Evolutionary conservation across 441 rosid genomes (phyloP).

Genomic region (Adansonia rubrostipa): DNA sequence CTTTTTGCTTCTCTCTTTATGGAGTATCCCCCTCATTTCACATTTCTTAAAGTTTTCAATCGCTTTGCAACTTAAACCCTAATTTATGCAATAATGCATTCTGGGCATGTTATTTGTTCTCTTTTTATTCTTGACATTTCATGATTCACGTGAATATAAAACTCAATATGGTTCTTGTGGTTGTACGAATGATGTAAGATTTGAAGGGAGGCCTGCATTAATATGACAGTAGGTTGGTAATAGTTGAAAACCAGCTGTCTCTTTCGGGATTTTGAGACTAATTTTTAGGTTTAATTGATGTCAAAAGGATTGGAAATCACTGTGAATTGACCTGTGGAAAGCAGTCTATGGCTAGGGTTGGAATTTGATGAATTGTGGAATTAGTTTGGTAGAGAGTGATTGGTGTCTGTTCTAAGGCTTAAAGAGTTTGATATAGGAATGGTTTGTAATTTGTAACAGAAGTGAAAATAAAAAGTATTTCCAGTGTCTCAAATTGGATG

Average conservation of each 20-base stretch:
- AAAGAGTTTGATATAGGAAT: background rate
- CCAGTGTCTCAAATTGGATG: background rate
- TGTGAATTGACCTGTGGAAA: background rate
- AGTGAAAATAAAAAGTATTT: slow-evolving; percentile 6
- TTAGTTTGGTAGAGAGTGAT: slow-evolving; percentile 1
- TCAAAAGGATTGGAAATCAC: slow-evolving; percentile 10
- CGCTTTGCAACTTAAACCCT: background rate
- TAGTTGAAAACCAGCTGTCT: background rate
- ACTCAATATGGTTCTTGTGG: background rate
- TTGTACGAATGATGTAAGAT: background rate
- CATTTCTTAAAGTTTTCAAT: background rate
- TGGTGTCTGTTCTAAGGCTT: background rate
- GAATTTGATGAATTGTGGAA: slow-evolving; percentile 3
- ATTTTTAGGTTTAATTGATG: background rate
- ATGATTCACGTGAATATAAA: slow-evolving; percentile 14
- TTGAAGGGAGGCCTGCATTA: background rate
- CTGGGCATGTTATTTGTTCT: background rate
- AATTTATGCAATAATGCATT: background rate
- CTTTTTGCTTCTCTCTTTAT: background rate
- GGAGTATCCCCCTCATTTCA: background rate
- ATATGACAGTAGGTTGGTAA: background rate
- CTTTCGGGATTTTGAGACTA: background rate
- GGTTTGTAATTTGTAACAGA: background rate
- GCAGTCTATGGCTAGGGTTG: background rate
- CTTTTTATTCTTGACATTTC: background rate